Evolutionary conservation across 2,329 filamentous ascomycete species (phyloP), one percentile per base, ranked within the genome.

Genomic region (Tolypocladium nubicola): DNA sequence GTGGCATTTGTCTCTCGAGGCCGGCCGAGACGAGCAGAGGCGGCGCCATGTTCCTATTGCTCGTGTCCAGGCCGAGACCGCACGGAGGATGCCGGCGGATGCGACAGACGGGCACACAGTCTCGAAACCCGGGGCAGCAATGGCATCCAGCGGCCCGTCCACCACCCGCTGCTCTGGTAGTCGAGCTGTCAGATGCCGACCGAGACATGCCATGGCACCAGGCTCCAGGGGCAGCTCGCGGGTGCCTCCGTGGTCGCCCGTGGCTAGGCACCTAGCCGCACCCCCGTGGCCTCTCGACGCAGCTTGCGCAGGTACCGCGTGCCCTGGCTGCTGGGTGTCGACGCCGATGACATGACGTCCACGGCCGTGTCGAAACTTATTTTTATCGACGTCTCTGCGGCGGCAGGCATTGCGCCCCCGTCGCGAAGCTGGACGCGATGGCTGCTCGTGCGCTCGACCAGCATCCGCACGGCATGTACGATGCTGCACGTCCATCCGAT

Each of bases 401-500:
- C 23, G 35, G n/a, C 35, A 57, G 35, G n/a, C 35, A 57, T 57
- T 57, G 56, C 56, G 56, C 56, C 56, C 54, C 56, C 35, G 43
- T 57, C 52, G 19, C 39, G 19, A 30, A 45, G 56, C 56, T 57
- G 56, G 49, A 33, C 13, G 23, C 8, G 6, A 41, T 30, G 38
- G 52, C 23, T 41, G 37, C 52, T 16, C 38, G 23, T 11, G 6
- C 23, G 30, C 26, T 30, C 11, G 21, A 33, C 26, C 1, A 9
- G 35, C 13, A 14, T 33, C 30, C 8, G 11, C 4, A 26, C 13
- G 0, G 11, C 35, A 55, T 45, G 57, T 55, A 53, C 53, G 53
- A 58, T 58, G 35, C 57, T 56, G 53, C 57, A 56, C 37, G 39
- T n/a, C 37, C 13, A 23, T 53, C 53, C 53, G 53, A 58, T 55